These are phyloP conservation scores for Recurvomyces mirabilis DNA, from an alignment of 495 filamentous ascomycete species.

Conservation along the genomic window DNA sequence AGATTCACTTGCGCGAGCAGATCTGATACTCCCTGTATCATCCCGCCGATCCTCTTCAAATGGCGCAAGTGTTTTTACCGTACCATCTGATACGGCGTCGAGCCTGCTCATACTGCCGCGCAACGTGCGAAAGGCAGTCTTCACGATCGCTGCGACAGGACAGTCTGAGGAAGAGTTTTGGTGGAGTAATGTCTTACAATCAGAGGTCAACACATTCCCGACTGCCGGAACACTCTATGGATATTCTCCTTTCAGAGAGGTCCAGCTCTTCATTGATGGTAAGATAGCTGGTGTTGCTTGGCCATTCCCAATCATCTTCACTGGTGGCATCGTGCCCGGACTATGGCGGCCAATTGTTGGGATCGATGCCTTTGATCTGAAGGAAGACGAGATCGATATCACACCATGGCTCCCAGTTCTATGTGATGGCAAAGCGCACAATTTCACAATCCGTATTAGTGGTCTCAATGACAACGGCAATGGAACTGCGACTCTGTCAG, in stretches of 20 bases:
- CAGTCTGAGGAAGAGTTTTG: slow-evolving; percentile 79
- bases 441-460: slow-evolving; percentile 58
- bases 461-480: slow-evolving; percentile 47
- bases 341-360: slow-evolving; percentile 80
- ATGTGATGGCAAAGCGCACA: slow-evolving; percentile 52
- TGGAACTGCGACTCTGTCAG: slow-evolving; percentile 41
- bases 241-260: slow-evolving; percentile 68
- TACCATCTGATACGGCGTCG: slow-evolving; percentile 55
- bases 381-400: slow-evolving; percentile 75
- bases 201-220: slow-evolving; percentile 50
- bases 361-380: slow-evolving; percentile 72
- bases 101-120: slow-evolving; percentile 48
- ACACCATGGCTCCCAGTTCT: slow-evolving; percentile 64
- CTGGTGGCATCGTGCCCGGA: slow-evolving; percentile 70
- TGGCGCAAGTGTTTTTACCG: slow-evolving; percentile 52
- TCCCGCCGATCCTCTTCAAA: slow-evolving; percentile 41
- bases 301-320: slow-evolving; percentile 84
- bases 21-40: slow-evolving; percentile 69
- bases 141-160: slow-evolving; percentile 66
- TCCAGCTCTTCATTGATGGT: slow-evolving; percentile 70
- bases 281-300: slow-evolving; percentile 66
- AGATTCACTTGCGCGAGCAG: slow-evolving; percentile 40
- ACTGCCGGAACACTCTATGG: slow-evolving; percentile 49
- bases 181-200: slow-evolving; percentile 70
- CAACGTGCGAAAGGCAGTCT: slow-evolving; percentile 56